These are phyloP conservation scores for Actinomortierella ambigua DNA, from an alignment of 371 early-diverging fungal genomes.

Conservation along the genomic window DNA sequence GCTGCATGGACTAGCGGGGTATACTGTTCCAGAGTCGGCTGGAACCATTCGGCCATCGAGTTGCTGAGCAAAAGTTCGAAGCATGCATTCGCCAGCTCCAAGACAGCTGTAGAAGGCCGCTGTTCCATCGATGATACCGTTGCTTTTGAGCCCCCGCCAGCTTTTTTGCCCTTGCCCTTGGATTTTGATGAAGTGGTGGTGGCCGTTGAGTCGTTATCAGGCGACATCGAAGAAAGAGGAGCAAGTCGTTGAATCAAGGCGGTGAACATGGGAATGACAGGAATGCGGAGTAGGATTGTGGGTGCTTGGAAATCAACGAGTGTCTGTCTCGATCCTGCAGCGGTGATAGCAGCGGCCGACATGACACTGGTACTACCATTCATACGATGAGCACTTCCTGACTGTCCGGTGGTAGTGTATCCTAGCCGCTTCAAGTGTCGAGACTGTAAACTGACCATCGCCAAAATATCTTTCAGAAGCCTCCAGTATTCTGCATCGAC, in stretches of 20 bases:
- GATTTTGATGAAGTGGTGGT: background rate
- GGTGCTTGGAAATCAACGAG: conserved; percentile 19
- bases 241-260: conserved; percentile 19
- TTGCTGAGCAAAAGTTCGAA: conserved; percentile 26
- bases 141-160: conserved; percentile 2
- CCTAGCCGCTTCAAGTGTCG: too few relatives aligned
- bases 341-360: too few relatives aligned
- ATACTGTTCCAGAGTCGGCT: conserved; percentile 44
- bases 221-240: background rate
- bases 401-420: too few relatives aligned
- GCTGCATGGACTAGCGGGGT: conserved; percentile 40
- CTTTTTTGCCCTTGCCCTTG: conserved; percentile 12
- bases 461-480: conserved; percentile 29
- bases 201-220: background rate
- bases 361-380: too few relatives aligned
- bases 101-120: conserved; percentile 4
- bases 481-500: conserved; percentile 39
- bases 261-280: conserved; percentile 35
- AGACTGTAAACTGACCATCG: too few relatives aligned
- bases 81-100: conserved; percentile 16
- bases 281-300: conserved; percentile 25
- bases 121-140: background rate
- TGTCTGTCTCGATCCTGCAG: background rate
- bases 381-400: too few relatives aligned
- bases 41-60: conserved; percentile 38